These are phyloP conservation scores for Candida awuae DNA, from an alignment of 805 yeast species.

Conservation along the genomic window DNA sequence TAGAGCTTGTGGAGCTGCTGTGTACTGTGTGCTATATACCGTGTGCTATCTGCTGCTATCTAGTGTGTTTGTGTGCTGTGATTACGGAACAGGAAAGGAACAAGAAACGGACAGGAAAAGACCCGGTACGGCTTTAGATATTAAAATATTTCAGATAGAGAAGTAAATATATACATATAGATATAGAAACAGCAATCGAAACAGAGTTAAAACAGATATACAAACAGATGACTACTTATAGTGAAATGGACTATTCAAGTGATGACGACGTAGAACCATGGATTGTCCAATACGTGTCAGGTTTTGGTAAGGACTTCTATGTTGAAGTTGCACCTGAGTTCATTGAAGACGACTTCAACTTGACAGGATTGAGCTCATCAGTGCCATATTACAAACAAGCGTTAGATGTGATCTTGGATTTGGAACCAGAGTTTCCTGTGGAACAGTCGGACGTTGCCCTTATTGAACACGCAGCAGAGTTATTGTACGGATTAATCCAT, in stretches of 20 bases:
- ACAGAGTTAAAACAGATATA: no score
- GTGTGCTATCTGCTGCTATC: no score
- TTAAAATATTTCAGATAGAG: no score
- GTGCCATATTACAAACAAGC: slow-evolving; percentile 93
- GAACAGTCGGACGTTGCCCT: slow-evolving; percentile 64
- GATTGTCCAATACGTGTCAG: slow-evolving; percentile 73
- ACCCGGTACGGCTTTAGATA: no score
- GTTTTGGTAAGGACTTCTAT: slow-evolving; percentile 81
- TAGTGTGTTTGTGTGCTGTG: no score
- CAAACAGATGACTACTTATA: no score
- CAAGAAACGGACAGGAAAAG: no score
- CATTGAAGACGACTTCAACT: slow-evolving; percentile 92
- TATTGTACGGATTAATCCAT: slow-evolving; percentile 88
- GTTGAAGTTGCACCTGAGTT: slow-evolving; percentile 89
- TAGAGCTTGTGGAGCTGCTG: no score
- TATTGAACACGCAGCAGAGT: slow-evolving; percentile 84
- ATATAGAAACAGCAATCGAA: no score
- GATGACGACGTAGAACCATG: slow-evolving; percentile 51
- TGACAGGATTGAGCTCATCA: slow-evolving; percentile 77
- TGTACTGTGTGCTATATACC: no score
- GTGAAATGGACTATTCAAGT: slow-evolving; percentile 13
- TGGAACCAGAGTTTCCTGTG: slow-evolving; percentile 55
- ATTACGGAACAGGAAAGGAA: no score
- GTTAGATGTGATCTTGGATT: slow-evolving; percentile 79
- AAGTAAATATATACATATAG: no score